phyloP scores from a whole-genome alignment of 2,329 filamentous ascomycete genomes.

The Paraphoma chrysanthemicola region DNA sequence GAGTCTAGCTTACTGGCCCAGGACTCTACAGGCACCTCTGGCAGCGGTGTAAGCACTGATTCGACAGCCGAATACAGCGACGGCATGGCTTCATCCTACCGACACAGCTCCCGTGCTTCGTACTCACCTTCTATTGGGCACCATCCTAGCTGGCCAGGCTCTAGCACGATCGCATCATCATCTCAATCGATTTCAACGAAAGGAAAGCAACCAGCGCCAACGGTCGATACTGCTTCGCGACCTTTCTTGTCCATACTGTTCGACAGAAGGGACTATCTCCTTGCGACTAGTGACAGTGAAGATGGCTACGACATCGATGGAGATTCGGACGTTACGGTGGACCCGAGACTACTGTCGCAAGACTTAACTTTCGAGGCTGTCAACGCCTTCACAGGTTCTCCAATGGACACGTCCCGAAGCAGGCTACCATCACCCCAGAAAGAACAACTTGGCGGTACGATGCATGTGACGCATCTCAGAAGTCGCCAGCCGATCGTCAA shows the following conservation, averaged over 20 bases:
- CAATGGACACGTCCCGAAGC: conserved; percentile 13
- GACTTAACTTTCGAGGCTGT: conserved; percentile 6
- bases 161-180: conserved; percentile 6
- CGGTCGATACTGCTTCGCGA: neutral
- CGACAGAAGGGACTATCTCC: conserved; percentile 28
- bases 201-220: conserved; percentile 12
- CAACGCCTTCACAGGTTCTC: conserved; percentile 5
- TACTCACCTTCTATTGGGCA: conserved; percentile 15
- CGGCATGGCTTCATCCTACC: conserved; percentile 5
- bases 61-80: conserved; percentile 9
- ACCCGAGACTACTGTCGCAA: conserved; percentile 14
- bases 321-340: conserved; percentile 12
- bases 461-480: conserved; percentile 18
- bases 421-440: conserved; percentile 7
- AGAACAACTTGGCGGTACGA: conserved; percentile 10
- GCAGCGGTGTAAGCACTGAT: conserved; percentile 20
- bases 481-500: conserved; percentile 28
- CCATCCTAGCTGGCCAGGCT: conserved; percentile 8
- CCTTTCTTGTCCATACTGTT: conserved; percentile 24
- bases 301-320: conserved; percentile 14
- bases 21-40: conserved; percentile 20
- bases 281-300: conserved; percentile 15
- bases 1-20: conserved; percentile 22
- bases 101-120: conserved; percentile 14
- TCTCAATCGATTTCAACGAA: conserved; percentile 6